Evolutionary conservation across 176 grass and related monocot genomes (phyloP).

Genomic region (Bonia amplexicaulis): DNA sequence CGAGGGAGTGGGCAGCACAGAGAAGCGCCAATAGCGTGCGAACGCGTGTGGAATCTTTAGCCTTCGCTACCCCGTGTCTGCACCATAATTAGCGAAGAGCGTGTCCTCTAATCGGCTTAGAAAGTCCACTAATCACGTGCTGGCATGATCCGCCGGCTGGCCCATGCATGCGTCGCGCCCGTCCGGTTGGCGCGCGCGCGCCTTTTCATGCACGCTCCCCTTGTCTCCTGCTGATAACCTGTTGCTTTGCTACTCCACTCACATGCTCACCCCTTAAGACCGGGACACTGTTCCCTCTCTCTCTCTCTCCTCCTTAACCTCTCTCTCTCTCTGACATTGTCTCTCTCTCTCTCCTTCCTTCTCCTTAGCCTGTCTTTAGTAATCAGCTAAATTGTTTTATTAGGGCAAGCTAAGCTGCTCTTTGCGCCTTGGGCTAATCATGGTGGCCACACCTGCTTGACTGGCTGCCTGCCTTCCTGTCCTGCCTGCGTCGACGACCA

Average conservation of each 20-base stretch:
- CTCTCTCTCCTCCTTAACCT: no score
- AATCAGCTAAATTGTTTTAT: neutral
- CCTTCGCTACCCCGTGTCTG: neutral
- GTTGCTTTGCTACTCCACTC: neutral
- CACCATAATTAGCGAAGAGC: neutral
- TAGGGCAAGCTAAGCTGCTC: neutral
- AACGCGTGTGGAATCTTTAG: neutral
- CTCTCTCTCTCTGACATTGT: neutral
- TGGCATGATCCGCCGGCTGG: constrained; percentile 1
- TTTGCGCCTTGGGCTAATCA: constrained; percentile 14
- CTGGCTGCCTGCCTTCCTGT: neutral
- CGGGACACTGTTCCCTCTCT: neutral
- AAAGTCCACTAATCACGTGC: constrained; percentile 12
- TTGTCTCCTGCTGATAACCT: neutral
- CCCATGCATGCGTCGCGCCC: neutral
- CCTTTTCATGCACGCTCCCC: constrained; percentile 22
- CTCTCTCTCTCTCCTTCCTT: neutral
- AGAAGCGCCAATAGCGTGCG: neutral
- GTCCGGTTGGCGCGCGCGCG: neutral
- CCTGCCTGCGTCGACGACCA: neutral
- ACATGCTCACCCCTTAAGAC: constrained; percentile 9
- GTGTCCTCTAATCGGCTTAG: neutral
- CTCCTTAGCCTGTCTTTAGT: neutral
- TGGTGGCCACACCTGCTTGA: neutral
- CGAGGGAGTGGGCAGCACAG: neutral